Evolutionary conservation across 805 yeast genomes (phyloP).

Genomic region (Kuraishia cidri): DNA sequence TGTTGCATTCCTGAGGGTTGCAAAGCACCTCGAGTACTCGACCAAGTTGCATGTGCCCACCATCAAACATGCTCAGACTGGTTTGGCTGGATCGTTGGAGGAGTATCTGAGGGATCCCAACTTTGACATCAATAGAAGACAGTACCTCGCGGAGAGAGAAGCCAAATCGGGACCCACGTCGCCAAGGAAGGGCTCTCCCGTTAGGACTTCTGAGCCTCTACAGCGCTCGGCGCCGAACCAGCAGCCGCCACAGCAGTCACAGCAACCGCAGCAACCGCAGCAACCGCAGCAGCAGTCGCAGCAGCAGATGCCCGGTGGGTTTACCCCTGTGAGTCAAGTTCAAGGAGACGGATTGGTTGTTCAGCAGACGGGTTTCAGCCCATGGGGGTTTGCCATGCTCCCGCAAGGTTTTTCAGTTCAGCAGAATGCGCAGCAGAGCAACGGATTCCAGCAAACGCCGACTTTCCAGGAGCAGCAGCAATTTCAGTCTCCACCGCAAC

Average conservation of each 20-base stretch:
- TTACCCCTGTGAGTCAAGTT: slow-evolving; percentile 5
- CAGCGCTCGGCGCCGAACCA: slow-evolving; percentile 4
- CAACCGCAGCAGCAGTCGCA: slow-evolving; percentile 7
- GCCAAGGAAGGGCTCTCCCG: not conserved
- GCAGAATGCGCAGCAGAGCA: too few relatives aligned
- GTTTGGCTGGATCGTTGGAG: slow-evolving; percentile 76
- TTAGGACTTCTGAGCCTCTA: too few relatives aligned
- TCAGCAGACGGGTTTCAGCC: slow-evolving; percentile 18
- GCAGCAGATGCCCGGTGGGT: slow-evolving; percentile 10
- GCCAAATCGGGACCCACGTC: slow-evolving; percentile 22
- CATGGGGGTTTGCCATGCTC: slow-evolving; percentile 8
- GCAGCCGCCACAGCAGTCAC: slow-evolving; percentile 10
- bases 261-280: slow-evolving; percentile 10
- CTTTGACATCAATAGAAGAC: slow-evolving; percentile 72
- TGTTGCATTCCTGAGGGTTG: slow-evolving; percentile 78
- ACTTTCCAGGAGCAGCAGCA: too few relatives aligned
- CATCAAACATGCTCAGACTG: slow-evolving; percentile 95
- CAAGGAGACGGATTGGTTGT: slow-evolving; percentile 9
- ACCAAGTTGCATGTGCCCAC: slow-evolving; percentile 92
- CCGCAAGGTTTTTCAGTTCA: slow-evolving; percentile 1
- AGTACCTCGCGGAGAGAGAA: slow-evolving; percentile 62
- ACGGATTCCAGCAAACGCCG: too few relatives aligned
- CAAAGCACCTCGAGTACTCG: slow-evolving; percentile 79
- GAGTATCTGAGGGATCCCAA: slow-evolving; percentile 84
- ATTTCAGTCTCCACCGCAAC: too few relatives aligned